Conservation (phyloP, 2,329 filamentous ascomycete species). For the Metarhizium humberi region DNA sequence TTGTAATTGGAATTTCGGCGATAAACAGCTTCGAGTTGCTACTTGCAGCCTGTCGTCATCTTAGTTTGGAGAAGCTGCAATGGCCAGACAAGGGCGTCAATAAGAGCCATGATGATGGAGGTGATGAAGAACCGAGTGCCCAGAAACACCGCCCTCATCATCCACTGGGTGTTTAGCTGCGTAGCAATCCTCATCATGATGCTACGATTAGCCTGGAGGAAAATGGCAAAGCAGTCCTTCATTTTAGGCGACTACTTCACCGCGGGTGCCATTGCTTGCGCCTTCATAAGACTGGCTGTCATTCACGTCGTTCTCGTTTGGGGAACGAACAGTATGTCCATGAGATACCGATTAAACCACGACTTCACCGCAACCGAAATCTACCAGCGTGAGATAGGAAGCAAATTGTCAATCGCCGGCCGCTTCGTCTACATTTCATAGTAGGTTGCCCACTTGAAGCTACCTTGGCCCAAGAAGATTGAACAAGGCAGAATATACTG, state of each 20-base stretch:
- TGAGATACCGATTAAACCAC: slow-evolving; percentile 10
- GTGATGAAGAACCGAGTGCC: slow-evolving; percentile 9
- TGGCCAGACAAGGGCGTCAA: neutral
- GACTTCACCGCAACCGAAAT: slow-evolving; percentile 21
- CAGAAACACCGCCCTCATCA: slow-evolving; percentile 9
- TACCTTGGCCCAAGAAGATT: neutral
- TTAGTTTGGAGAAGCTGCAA: neutral
- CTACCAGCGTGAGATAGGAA: slow-evolving; percentile 23
- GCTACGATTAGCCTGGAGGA: slow-evolving; percentile 12
- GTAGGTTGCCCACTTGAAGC: slow-evolving; percentile 15
- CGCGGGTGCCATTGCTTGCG: slow-evolving; percentile 30
- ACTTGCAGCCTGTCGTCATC: too few species aligned
- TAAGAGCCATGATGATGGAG: neutral
- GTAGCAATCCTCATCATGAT: slow-evolving; percentile 14
- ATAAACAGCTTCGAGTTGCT: too few species aligned
- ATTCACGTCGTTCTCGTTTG: slow-evolving; percentile 25
- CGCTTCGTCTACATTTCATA: slow-evolving; percentile 24
- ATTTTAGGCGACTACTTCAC: slow-evolving; percentile 15
- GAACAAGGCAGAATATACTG: neutral
- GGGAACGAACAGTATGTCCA: slow-evolving; percentile 25
- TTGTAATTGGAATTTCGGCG: too few species aligned
- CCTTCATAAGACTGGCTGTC: slow-evolving; percentile 14
- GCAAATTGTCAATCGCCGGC: slow-evolving; percentile 23
- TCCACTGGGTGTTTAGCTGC: slow-evolving; percentile 17
- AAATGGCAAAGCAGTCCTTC: slow-evolving; percentile 10